Percentiles rank a stretch among this genome's conserved stretches.
Evolutionary conservation across 768 basidiomycete genomes (phyloP).

Genomic region (Tricholoma flavovirens): DNA sequence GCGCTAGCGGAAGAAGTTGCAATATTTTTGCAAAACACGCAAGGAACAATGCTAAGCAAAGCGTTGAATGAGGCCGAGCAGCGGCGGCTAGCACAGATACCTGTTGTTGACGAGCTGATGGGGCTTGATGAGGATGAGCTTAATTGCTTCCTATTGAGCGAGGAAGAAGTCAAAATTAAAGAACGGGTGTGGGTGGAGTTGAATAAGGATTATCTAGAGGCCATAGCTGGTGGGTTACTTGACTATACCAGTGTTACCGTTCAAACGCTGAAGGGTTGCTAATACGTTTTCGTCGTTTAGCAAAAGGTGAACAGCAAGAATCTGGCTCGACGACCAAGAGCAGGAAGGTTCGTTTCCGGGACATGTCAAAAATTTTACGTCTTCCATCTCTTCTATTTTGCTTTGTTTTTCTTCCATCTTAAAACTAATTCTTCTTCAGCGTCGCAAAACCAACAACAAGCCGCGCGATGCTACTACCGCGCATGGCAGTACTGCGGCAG

Average conservation of each 20-base stretch:
- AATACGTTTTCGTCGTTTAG: conserved; percentile 38
- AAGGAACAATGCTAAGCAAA: conserved; percentile 50
- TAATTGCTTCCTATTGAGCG: conserved; percentile 69
- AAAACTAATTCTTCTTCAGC: conserved; percentile 32
- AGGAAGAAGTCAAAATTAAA: conserved; percentile 79
- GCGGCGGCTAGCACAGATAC: conserved; percentile 48
- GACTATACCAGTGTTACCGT: neutral
- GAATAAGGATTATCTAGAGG: conserved; percentile 86
- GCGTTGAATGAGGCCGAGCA: conserved; percentile 67
- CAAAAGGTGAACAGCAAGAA: conserved; percentile 59
- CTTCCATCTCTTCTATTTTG: conserved; percentile 7
- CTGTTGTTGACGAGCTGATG: conserved; percentile 54
- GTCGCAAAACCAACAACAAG: conserved; percentile 56
- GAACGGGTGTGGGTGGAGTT: conserved; percentile 93
- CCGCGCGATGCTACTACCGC: conserved; percentile 74
- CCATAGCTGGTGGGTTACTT: conserved; percentile 64
- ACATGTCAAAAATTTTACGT: conserved; percentile 26
- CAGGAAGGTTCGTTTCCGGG: conserved; percentile 70
- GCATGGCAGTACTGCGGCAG: conserved; percentile 65
- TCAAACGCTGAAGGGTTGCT: conserved; percentile 26
- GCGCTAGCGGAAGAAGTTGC: conserved; percentile 67
- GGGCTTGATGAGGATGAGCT: conserved; percentile 92
- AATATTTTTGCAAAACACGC: conserved; percentile 54
- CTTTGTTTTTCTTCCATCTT: conserved; percentile 14
- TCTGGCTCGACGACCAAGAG: conserved; percentile 42